Percentiles rank a stretch among this genome's conserved stretches.
Evolutionary conservation across 1,284 basidiomycete species (phyloP).

Genomic region (Trametes sp.): DNA sequence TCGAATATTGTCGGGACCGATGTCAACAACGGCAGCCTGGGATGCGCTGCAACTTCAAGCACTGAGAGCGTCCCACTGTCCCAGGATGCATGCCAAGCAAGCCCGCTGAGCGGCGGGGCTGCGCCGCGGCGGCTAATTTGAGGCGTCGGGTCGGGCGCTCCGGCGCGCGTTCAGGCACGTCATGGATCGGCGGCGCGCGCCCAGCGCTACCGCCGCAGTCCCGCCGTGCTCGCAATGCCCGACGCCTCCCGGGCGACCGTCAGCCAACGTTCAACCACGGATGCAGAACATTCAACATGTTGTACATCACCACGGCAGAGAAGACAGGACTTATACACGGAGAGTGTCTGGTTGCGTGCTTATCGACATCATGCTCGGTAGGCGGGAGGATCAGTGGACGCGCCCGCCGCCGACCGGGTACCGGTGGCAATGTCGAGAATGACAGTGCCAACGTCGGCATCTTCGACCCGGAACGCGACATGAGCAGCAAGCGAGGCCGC

Average conservation of each 20-base stretch:
- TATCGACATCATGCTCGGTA: slow-evolving; percentile 29
- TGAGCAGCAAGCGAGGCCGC: slow-evolving; percentile 28
- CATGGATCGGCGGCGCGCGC: slow-evolving; percentile 8
- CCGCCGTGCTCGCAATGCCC: neutral
- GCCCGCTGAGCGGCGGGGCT: too few species aligned
- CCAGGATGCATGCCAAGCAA: too few species aligned
- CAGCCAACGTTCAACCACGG: too few species aligned
- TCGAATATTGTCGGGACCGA: too few species aligned
- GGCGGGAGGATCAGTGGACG: slow-evolving; percentile 14
- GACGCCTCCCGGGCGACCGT: neutral
- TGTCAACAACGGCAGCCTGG: too few species aligned
- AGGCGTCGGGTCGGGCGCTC: slow-evolving; percentile 18
- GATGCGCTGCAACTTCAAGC: too few species aligned
- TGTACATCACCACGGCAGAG: too few species aligned
- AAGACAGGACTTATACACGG: neutral
- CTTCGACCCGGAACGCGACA: slow-evolving; percentile 19
- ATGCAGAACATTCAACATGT: too few species aligned
- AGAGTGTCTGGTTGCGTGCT: neutral
- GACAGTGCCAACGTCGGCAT: slow-evolving; percentile 19
- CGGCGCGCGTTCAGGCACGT: slow-evolving; percentile 13
- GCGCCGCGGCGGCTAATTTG: neutral
- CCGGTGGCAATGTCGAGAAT: slow-evolving; percentile 6
- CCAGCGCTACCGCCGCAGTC: neutral
- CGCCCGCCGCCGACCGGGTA: slow-evolving; percentile 1
- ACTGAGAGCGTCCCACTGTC: too few species aligned